phyloP scores from a whole-genome alignment of 805 yeast genomes.

The Tetrapisispora pingtungensis region DNA sequence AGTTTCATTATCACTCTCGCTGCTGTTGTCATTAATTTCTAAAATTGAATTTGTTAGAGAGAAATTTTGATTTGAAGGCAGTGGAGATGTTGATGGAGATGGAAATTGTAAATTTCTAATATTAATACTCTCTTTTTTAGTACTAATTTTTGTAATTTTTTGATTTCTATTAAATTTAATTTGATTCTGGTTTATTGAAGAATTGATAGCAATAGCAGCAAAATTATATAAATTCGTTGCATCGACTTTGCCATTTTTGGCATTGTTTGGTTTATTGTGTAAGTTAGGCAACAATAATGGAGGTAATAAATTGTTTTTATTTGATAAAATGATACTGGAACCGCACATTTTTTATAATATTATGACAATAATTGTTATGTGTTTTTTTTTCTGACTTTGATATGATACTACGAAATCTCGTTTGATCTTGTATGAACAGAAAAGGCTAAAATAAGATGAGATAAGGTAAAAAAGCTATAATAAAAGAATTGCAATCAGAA shows the following conservation, averaged over 20 bases:
- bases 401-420: too few species aligned
- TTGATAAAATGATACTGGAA: constrained; percentile 21
- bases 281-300: constrained; percentile 25
- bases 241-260: neutral
- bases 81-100: constrained; percentile 1
- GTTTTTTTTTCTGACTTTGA: too few species aligned
- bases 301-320: constrained; percentile 21
- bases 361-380: too few species aligned
- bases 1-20: neutral
- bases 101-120: neutral
- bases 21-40: too few species aligned
- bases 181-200: neutral
- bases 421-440: too few species aligned
- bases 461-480: too few species aligned
- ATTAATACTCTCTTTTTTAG: neutral
- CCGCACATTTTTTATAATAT: neutral
- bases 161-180: neutral
- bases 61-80: neutral
- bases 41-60: neutral
- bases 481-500: too few species aligned
- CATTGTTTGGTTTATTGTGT: neutral
- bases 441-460: too few species aligned
- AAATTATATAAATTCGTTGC: neutral
- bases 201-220: constrained; percentile 2
- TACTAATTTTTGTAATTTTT: neutral